Conservation (phyloP, 805 yeast genomes). For the Pichia ethanolica region DNA sequence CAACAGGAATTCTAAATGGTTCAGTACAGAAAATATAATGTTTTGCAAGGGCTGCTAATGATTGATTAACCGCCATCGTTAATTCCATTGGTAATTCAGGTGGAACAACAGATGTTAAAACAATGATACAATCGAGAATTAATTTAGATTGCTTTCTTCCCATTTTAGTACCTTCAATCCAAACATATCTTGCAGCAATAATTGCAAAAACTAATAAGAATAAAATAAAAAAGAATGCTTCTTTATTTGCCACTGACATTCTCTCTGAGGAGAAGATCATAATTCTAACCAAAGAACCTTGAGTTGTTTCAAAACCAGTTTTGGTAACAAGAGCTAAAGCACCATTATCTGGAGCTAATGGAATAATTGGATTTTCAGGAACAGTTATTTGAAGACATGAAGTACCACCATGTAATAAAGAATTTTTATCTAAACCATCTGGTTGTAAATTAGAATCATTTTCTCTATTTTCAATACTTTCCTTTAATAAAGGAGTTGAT, state of each 20-base stretch:
- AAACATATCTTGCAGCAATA: conserved; percentile 94
- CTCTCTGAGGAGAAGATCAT: conserved; percentile 97
- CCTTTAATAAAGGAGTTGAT: conserved; percentile 93
- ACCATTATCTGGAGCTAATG: conserved; percentile 82
- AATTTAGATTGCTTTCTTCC: conserved; percentile 93
- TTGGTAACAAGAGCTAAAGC: conserved; percentile 84
- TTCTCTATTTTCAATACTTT: conserved; percentile 81
- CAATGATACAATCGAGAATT: conserved; percentile 90
- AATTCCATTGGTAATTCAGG: conserved; percentile 99
- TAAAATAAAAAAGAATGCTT: conserved; percentile 85
- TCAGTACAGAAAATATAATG: conserved; percentile 93
- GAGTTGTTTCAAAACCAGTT: conserved; percentile 98
- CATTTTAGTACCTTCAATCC: conserved; percentile 95
- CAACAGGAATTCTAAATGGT: conserved; percentile 95
- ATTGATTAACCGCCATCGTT: conserved; percentile 94
- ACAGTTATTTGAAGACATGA: conserved; percentile 85
- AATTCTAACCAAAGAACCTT: conserved; percentile 93
- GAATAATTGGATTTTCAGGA: conserved; percentile 43
- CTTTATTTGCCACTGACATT: conserved; percentile 91
- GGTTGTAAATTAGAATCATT: conserved; percentile 56
- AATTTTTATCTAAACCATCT: conserved; percentile 82
- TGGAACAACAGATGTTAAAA: conserved; percentile 95
- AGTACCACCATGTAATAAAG: conserved; percentile 92
- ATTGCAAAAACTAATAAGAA: conserved; percentile 87
- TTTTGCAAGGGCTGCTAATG: conserved; percentile 81